Conservation (phyloP, 257 asterid species). For the Echites panduratus region DNA sequence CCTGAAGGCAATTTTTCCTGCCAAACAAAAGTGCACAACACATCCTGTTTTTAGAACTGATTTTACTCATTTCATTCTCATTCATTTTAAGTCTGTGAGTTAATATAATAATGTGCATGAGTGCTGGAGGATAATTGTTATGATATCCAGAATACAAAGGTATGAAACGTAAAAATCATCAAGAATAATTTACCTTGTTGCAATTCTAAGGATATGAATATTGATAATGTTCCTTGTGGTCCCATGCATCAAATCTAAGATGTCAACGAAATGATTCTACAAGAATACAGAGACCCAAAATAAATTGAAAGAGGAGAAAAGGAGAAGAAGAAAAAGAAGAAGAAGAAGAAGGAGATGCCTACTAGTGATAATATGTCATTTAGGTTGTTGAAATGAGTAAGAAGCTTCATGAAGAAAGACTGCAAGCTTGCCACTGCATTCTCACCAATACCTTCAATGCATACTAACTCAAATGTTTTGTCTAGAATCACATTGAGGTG, state of each 20-base stretch:
- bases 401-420: conserved; percentile 59
- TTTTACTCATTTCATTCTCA: neutral
- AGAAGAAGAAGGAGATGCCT: conserved; percentile 21
- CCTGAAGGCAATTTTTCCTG: conserved; percentile 53
- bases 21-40: conserved; percentile 8
- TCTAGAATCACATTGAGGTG: conserved; percentile 44
- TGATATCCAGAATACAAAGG: neutral
- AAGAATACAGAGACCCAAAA: conserved; percentile 8
- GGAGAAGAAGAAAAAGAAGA: conserved; percentile 14
- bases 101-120: neutral
- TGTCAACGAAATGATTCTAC: conserved; percentile 78
- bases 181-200: conserved; percentile 44
- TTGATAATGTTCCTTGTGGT: conserved; percentile 59
- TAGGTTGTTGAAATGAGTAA: conserved; percentile 47
- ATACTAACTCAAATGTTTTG: conserved; percentile 51
- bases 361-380: conserved; percentile 59
- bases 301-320: conserved; percentile 9
- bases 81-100: neutral
- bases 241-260: conserved; percentile 71
- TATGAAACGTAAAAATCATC: neutral
- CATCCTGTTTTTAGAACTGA: neutral
- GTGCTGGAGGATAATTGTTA: neutral
- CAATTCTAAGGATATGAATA: conserved; percentile 56
- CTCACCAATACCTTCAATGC: conserved; percentile 43
- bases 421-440: conserved; percentile 53